phyloP scores from a whole-genome alignment of 768 basidiomycete species.

The Lactarius hengduanensis region DNA sequence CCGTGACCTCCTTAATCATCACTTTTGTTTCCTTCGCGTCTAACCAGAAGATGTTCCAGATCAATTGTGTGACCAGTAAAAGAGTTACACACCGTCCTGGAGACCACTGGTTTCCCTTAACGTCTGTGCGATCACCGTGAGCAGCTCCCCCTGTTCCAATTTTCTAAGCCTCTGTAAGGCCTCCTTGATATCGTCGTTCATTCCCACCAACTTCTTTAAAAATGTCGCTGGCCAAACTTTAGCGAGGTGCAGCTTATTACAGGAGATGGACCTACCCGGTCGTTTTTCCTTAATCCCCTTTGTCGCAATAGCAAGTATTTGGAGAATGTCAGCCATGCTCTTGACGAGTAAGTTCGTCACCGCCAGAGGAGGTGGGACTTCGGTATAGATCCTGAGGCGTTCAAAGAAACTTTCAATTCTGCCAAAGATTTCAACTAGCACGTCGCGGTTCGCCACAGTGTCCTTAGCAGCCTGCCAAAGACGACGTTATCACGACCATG shows the following conservation, averaged over 20 bases:
- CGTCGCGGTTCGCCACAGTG: too few species aligned
- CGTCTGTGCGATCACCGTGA: too few species aligned
- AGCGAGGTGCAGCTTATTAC: background rate
- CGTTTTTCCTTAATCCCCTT: too few species aligned
- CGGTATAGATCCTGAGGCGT: background rate
- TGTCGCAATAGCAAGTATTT: background rate
- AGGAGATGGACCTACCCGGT: background rate
- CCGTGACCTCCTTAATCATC: too few species aligned
- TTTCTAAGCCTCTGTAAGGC: background rate
- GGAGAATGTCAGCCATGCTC: background rate
- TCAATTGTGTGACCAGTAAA: too few species aligned
- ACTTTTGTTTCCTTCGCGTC: too few species aligned
- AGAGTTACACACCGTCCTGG: too few species aligned
- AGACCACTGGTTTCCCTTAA: too few species aligned
- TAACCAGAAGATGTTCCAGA: too few species aligned
- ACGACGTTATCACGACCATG: background rate
- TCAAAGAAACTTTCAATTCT: background rate
- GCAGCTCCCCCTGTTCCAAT: too few species aligned
- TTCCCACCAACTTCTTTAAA: background rate
- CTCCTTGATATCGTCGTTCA: background rate
- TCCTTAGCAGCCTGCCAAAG: too few species aligned
- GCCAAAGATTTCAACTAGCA: background rate
- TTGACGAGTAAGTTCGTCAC: background rate
- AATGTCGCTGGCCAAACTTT: background rate
- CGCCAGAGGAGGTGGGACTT: background rate